Percentiles rank a stretch among this genome's conserved stretches.
phyloP scores from a whole-genome alignment of 257 asterid species.

The Cordia subcordata region DNA sequence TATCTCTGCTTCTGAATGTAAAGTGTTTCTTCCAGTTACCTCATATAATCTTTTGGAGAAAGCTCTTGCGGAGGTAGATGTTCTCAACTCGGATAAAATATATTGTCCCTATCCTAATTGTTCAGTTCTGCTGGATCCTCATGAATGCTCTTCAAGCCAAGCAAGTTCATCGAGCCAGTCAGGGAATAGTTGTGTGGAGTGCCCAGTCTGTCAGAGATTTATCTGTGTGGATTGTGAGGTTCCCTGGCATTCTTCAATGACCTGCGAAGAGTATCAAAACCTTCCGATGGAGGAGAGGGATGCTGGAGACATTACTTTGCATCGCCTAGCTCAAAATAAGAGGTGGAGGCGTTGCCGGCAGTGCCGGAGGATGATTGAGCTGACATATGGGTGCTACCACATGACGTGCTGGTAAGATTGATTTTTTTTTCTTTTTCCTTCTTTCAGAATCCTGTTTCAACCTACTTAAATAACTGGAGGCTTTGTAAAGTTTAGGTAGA shows the following conservation, averaged over 20 bases:
- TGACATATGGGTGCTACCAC: slow-evolving; percentile 66
- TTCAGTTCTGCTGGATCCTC: slow-evolving; percentile 65
- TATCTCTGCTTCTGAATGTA: slow-evolving; percentile 56
- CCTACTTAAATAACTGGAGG: too few relatives aligned
- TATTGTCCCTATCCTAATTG: slow-evolving; percentile 59
- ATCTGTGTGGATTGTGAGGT: slow-evolving; percentile 75
- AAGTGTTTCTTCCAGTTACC: slow-evolving; percentile 61
- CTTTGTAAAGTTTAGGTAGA: too few relatives aligned
- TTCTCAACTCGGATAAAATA: slow-evolving; percentile 23
- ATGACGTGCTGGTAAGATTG: slow-evolving; percentile 72
- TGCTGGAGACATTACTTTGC: slow-evolving; percentile 44
- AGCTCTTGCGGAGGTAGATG: slow-evolving; percentile 48
- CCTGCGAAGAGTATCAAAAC: slow-evolving; percentile 68
- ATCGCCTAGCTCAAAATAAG: slow-evolving; percentile 31
- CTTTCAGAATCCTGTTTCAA: not conserved
- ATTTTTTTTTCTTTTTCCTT: slow-evolving; percentile 5
- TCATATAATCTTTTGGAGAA: slow-evolving; percentile 63
- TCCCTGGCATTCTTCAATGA: slow-evolving; percentile 87
- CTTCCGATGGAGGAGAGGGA: slow-evolving; percentile 69
- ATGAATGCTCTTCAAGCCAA: slow-evolving; percentile 47
- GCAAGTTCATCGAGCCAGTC: slow-evolving; percentile 53
- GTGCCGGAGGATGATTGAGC: slow-evolving; percentile 70
- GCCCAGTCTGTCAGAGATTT: slow-evolving; percentile 68
- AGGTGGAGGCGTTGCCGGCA: slow-evolving; percentile 74
- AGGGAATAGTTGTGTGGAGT: slow-evolving; percentile 58